Evolutionary conservation across 108 stramenopile species (phyloP), one percentile per base, ranked within the genome.

Genomic region (Nitzschia putrida): DNA sequence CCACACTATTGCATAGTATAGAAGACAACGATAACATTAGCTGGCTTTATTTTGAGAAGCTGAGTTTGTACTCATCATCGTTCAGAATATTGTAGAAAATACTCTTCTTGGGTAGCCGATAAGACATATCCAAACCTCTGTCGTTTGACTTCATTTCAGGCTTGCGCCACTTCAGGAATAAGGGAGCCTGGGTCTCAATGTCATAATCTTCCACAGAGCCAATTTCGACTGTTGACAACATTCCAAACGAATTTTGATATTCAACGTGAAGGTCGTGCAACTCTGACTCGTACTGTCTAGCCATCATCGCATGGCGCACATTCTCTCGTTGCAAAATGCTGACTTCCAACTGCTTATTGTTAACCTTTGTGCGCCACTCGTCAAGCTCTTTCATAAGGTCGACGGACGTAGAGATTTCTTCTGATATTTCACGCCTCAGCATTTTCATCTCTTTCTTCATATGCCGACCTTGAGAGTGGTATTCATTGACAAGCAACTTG

Each of bases 51-150:
- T 37, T 40, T 11, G 58, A 38, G 39, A 59, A 59, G 11, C 34
- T 59, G n/a, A 59, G 38, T 7, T 59, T 59, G 58, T 59, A 47
- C 3, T 63, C 61, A 47, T 63, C 61, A 25, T 63, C 61, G n/a
- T 63, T 24, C 43, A 63, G 23, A 4, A 63, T 47, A 63, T 63
- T 47, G 44, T 63, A 63, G 21, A 63, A 63, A 3, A 63, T 45
- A 18, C 61, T 63, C 22, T 41, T 22, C 24, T 47, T 44, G 20
- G 61, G 61, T 23, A 63, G 37, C 24, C 9, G n/a, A 39, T 63
- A 63, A 0, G 61, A 45, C 18, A 18, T 43, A n/a, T 12, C 21
- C 24, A 63, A 63, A 20, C 43, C 61, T 45, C 40, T 18, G 23
- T 16, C 8, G 24, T 24, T 45, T 1, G 16, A 16, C 13, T 13